Conservation (phyloP, 2,329 filamentous ascomycete species). For the Didymellaceae sp. region DNA sequence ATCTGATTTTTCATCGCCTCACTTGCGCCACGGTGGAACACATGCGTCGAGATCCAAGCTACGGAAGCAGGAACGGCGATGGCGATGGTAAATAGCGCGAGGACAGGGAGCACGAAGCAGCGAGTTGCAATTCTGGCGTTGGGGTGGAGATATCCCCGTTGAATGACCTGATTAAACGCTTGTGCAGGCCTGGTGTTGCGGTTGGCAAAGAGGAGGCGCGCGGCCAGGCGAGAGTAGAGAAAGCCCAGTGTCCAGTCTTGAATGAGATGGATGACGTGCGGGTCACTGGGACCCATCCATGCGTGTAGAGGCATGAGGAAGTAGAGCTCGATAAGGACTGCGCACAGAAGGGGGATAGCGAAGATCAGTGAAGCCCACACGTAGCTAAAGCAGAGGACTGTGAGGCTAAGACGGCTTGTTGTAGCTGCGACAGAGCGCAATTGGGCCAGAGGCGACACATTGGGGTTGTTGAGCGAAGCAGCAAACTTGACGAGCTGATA, state of each 20-base stretch:
- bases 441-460: constrained; percentile 41
- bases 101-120: constrained; percentile 80
- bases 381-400: constrained; percentile 68
- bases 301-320: constrained; percentile 85
- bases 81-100: constrained; percentile 66
- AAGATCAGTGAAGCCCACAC: constrained; percentile 76
- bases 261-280: constrained; percentile 82
- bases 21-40: constrained; percentile 49
- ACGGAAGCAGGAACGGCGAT: constrained; percentile 69
- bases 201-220: constrained; percentile 72
- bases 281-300: constrained; percentile 59
- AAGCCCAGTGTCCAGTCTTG: constrained; percentile 95
- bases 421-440: constrained; percentile 34
- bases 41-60: constrained; percentile 60
- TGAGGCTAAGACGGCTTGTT: constrained; percentile 39
- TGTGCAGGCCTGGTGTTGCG: constrained; percentile 73
- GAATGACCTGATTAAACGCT: constrained; percentile 76
- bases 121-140: constrained; percentile 81
- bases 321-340: constrained; percentile 85
- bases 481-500: constrained; percentile 59
- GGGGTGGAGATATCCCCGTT: constrained; percentile 75
- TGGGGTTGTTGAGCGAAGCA: constrained; percentile 31
- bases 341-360: constrained; percentile 81
- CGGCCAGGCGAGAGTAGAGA: constrained; percentile 82
- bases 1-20: constrained; percentile 57